Base-by-base conservation (phyloP, 164 flowering plant genomes). In the Vitis rotundifolia region DNA sequence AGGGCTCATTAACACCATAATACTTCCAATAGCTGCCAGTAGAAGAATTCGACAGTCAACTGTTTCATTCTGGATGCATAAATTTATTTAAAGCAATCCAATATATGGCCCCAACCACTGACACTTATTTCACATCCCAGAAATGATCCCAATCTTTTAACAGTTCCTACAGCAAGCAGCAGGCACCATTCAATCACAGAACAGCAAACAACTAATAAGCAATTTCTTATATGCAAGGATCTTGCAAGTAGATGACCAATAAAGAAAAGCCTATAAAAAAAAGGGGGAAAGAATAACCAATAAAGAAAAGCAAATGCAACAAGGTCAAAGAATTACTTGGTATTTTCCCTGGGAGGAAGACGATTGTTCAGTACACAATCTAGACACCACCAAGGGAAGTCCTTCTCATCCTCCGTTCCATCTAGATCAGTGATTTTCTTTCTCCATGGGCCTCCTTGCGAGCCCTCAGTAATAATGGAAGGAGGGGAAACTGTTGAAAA, bases 371-470 rank as follows among this genome's bases (percentile, higher is more conserved):
- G 76, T 44, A 96, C 88, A 72, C 97, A 92, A 57, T 96, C 99
- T 67, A 96, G 71, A 81, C 93, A 91, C 99, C 99, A 96, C 94
- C 86, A 85, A 11, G 99, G 99, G 55, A 96, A 78, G 73, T 93
- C 91, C 78, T 93, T 96, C 64, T 96, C 99, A 78, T 93, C 97
- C 79, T 96, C 97, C 52, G 90, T 87, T 53, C 99, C 97, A 83
- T 90, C 95, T n/a, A 90, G 76, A 22, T 93, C 95, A 15, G 91
- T 90, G 58, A 87, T 87, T 75, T 91, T 96, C 84, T 91, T 96
- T 73, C 99, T 90, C 99, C 99, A 96, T 13, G 95, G 94, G 44
- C 99, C 97, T 59, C 99, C 94, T 49, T 87, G 94, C 59, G 97
- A 84, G 15, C 99, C 99, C 82, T 96, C 99, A n/a, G 99, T 93